Base-by-base conservation (phyloP, 768 basidiomycete genomes). In the Trametes elegans region DNA sequence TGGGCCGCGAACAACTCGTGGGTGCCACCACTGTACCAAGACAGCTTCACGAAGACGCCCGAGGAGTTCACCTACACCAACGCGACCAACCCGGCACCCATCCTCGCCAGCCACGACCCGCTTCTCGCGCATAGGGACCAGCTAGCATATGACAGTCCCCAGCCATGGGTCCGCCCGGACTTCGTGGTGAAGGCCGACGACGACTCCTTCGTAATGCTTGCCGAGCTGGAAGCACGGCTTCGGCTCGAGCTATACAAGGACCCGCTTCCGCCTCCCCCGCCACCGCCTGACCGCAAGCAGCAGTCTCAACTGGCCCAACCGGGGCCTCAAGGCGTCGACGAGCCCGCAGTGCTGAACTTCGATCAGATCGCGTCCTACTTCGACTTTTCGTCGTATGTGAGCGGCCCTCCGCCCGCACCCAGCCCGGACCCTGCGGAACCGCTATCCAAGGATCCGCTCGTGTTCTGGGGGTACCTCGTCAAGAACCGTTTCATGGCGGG, bases 401-500 rank as follows among this genome's bases (percentile, higher is more conserved):
- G 44, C 16, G 44, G 49, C 18, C 18, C 51, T 1, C 49, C 54
- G 32, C 26, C 60, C 5, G 26, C 45, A 19, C 43, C 55, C 50
- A 10, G 55, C 58, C 53, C 50, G 4, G 41, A 18, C 26, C 63
- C 62, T 5, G 50, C 45, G 19, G 45, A 55, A 16, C 41, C 49
- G 18, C 61, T 50, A 13, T 59, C 49, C 7, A 34, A 55, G 19
- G 90, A 91, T 65, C 90, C 90, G 0, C 68, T 93, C 47, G 79
- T 92, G 32, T 92, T 90, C 65, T 92, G 90, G 90, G 90, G 90
- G 2, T 93, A 92, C 66, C 84, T 96, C 31, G 88, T 97, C 36
- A 93, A 92, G 59, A 90, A 94, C 64, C 74, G 84, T 21, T 98
- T 97, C 72, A 97, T 98, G 95, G 95, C 83, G 3, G 95, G 95